Evolutionary conservation across 441 rosid genomes (phyloP), one percentile per base, ranked within the genome.

Genomic region (Pelargonium fulgidum): DNA sequence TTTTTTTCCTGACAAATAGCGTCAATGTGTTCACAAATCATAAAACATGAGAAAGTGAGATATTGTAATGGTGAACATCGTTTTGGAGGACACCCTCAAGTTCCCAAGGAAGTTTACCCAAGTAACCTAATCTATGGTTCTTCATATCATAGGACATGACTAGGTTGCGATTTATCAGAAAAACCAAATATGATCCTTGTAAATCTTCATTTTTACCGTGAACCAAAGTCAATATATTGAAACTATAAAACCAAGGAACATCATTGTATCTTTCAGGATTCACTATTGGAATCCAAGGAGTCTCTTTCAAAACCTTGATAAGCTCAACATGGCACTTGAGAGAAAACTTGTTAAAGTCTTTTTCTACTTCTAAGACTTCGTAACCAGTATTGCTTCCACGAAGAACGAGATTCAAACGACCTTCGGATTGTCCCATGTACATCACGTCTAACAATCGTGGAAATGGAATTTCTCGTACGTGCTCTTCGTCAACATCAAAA

Each of bases 201-300:
- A 52, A 17, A 16, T 52, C 59, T 17, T 52, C 59, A 52, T 17
- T 17, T 52, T 14, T 52, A 6, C 59, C 59, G 17, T 14, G 59
- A 0, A 52, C 59, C 22, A 52, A 52, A 16, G 20, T 52, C 59
- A 52, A 52, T 52, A 52, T 52, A 52, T 52, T 52, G 8, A 52
- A 52, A 52, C 59, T 52, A 52, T 52, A 52, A 52, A 52, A 52
- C 59, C 59, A 52, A 52, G 59, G 59, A 52, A 52, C 59, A 52
- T 52, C n/a, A 52, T 52, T 52, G 9, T 52, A 52, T 52, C 59
- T 52, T 16, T 52, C 59, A 7, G 22, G 59, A 14, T 52, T 52
- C 19, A 52, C 59, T n/a, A 52, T 52, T 17, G 20, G 20, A 52
- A 52, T 17, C 59, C 59, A 52, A n/a, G 20, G 8, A 52, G 59